These are phyloP conservation scores for Pseudocercospora ulei DNA, from an alignment of 2,329 filamentous ascomycete genomes.

Conservation along the genomic window DNA sequence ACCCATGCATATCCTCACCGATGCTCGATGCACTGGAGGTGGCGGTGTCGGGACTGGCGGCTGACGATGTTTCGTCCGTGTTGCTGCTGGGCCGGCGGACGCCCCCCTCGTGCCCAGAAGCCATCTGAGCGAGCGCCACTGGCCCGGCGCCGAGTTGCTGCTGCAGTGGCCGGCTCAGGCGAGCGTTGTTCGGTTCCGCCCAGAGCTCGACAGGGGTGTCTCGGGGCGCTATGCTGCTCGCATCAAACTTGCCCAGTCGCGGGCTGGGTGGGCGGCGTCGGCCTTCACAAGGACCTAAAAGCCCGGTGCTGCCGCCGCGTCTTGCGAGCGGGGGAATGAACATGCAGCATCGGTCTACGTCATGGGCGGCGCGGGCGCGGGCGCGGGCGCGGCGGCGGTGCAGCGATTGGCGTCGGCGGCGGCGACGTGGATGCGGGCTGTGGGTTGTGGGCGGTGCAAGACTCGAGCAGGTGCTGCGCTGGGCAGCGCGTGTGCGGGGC, in stretches of 20 bases:
- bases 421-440: neutral
- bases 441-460: too few relatives aligned
- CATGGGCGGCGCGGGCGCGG: neutral
- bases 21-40: conserved; percentile 7
- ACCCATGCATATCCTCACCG: conserved; percentile 1
- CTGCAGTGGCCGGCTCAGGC: too few relatives aligned
- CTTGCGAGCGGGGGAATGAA: neutral
- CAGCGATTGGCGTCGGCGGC: conserved; percentile 2
- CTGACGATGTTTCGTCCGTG: conserved; percentile 6
- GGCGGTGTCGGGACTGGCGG: neutral
- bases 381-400: neutral
- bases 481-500: too few relatives aligned
- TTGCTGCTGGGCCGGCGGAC: conserved; percentile 10
- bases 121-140: neutral
- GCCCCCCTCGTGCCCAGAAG: conserved; percentile 6
- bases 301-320: conserved; percentile 14
- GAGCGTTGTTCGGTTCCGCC: neutral
- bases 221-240: conserved; percentile 5
- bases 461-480: too few relatives aligned
- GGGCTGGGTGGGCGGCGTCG: neutral
- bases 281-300: conserved; percentile 19
- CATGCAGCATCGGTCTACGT: conserved; percentile 6
- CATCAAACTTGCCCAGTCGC: conserved; percentile 4
- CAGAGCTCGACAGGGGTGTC: conserved; percentile 6
- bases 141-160: neutral